Conservation (phyloP, 805 yeast genomes). For the Saccharomycopsis amapae region DNA sequence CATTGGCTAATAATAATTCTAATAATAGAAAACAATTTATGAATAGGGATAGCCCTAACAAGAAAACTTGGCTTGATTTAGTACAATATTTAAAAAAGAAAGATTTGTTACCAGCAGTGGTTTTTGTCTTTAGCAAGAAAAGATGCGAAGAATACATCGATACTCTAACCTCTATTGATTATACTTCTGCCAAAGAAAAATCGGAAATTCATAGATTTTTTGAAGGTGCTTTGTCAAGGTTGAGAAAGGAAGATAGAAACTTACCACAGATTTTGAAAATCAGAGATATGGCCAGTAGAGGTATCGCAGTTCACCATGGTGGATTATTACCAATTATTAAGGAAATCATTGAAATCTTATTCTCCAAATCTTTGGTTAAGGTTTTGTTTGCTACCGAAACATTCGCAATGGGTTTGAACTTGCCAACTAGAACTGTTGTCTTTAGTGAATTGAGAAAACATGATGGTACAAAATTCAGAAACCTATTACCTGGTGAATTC, state of each 20-base stretch:
- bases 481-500: constrained; percentile 89
- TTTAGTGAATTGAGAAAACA: constrained; percentile 82
- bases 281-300: constrained; percentile 77
- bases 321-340: constrained; percentile 90
- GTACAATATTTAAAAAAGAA: constrained; percentile 63
- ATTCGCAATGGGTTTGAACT: constrained; percentile 95
- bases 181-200: constrained; percentile 76
- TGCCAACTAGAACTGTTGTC: constrained; percentile 95
- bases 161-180: constrained; percentile 63
- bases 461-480: constrained; percentile 79
- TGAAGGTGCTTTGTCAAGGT: constrained; percentile 79
- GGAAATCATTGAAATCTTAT: constrained; percentile 86
- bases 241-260: constrained; percentile 86
- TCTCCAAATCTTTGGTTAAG: constrained; percentile 79
- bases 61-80: constrained; percentile 68
- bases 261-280: constrained; percentile 84
- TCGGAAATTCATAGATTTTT: constrained; percentile 91
- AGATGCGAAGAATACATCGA: constrained; percentile 91
- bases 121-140: constrained; percentile 89
- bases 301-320: constrained; percentile 95
- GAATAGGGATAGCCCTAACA: constrained; percentile 60
- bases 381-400: constrained; percentile 96
- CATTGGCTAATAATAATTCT: constrained; percentile 24
- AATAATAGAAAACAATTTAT: constrained; percentile 33
- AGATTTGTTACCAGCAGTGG: constrained; percentile 80